Evolutionary conservation across 176 grass and related monocot genomes (phyloP).

Genomic region (Saccharum officinarum): DNA sequence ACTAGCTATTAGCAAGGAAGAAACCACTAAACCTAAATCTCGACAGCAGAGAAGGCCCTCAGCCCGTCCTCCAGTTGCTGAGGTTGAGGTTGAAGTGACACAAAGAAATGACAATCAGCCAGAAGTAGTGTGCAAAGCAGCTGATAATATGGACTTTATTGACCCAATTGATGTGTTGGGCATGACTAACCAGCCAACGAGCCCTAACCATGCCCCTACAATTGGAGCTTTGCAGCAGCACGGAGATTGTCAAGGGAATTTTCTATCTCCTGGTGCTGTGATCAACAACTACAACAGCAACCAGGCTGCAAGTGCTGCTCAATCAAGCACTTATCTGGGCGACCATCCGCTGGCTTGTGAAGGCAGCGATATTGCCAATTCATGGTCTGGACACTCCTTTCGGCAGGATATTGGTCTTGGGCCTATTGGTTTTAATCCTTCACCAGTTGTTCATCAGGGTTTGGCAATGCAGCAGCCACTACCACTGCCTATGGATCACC

Average conservation of each 20-base stretch:
- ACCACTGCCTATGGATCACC: constrained; percentile 33
- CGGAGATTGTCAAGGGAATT: constrained; percentile 30
- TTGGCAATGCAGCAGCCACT: constrained; percentile 36
- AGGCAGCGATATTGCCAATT: constrained; percentile 40
- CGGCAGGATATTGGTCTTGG: constrained; percentile 22
- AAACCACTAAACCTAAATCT: not conserved
- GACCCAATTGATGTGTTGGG: constrained; percentile 21
- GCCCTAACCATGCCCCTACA: constrained; percentile 16
- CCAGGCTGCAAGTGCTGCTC: constrained; percentile 35
- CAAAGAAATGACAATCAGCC: constrained; percentile 26
- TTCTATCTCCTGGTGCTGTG: constrained; percentile 27
- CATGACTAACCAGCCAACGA: constrained; percentile 20
- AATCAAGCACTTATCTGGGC: constrained; percentile 51
- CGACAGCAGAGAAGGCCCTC: constrained; percentile 17
- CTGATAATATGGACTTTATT: constrained; percentile 34
- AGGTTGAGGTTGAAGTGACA: constrained; percentile 36
- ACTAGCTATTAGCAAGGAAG: constrained; percentile 26
- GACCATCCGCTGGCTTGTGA: constrained; percentile 40
- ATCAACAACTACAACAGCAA: constrained; percentile 33
- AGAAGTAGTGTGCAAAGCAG: constrained; percentile 26
- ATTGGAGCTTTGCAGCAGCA: constrained; percentile 32
- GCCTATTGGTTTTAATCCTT: constrained; percentile 43
- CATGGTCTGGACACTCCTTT: constrained; percentile 45
- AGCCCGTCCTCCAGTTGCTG: not conserved
- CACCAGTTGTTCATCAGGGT: constrained; percentile 27